Conservation (phyloP, 805 yeast genomes). For the Pichia heedii region DNA sequence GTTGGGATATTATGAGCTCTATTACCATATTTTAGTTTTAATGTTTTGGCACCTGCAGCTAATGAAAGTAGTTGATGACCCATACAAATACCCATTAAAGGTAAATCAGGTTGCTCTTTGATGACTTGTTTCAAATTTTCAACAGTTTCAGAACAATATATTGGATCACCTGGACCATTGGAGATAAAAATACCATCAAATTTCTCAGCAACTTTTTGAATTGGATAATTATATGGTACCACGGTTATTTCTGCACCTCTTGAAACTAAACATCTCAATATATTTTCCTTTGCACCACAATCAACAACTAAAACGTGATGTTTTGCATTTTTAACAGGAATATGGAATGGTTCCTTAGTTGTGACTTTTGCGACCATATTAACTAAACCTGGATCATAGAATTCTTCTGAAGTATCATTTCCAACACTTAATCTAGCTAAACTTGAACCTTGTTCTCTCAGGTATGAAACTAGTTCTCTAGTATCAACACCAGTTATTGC, state of each 20-base stretch:
- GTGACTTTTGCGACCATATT: constrained; percentile 90
- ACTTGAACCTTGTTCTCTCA: constrained; percentile 95
- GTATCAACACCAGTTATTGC: constrained; percentile 97
- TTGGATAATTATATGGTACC: constrained; percentile 91
- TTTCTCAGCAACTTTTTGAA: constrained; percentile 80
- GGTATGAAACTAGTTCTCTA: constrained; percentile 81
- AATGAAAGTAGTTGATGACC: constrained; percentile 96
- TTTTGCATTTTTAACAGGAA: constrained; percentile 50
- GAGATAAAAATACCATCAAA: constrained; percentile 94
- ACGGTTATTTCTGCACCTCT: constrained; percentile 97
- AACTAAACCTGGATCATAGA: constrained; percentile 80
- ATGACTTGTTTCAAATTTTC: constrained; percentile 64
- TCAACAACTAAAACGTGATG: constrained; percentile 89
- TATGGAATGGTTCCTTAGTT: constrained; percentile 90
- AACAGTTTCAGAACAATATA: constrained; percentile 76
- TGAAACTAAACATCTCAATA: constrained; percentile 82
- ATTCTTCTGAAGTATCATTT: constrained; percentile 83
- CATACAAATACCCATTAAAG: constrained; percentile 94
- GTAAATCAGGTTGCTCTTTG: constrained; percentile 54
- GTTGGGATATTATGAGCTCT: constrained; percentile 99
- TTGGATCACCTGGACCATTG: constrained; percentile 98
- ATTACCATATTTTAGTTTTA: constrained; percentile 94
- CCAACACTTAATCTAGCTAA: constrained; percentile 85
- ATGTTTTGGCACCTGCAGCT: constrained; percentile 89
- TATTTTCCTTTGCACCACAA: constrained; percentile 98